Base-by-base conservation (phyloP, 179 eudicot genomes). In the Carnegiea gigantea region DNA sequence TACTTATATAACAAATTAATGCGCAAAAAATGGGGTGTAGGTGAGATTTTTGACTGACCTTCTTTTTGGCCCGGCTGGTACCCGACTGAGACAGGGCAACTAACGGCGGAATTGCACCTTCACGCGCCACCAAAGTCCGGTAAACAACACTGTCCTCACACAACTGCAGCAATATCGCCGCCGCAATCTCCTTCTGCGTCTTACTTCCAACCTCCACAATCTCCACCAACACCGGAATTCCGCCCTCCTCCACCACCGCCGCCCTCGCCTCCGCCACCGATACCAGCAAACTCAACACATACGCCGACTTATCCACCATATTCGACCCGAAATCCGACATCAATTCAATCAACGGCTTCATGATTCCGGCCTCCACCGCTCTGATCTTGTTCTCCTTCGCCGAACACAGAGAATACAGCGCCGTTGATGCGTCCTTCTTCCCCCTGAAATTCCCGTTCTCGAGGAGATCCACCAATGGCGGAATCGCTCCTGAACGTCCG, bases 251-350 rank as follows among this genome's bases (percentile, higher is more conserved):
- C 57, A 92, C 93, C 84, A 90, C 2, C 54, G 88, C 90, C 59
- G 85, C 81, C 84, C 88, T 89, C 2, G 92, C 97, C 68, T 91
- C 97, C 79, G 88, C 38, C 88, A 87, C 57, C 20, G 85, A 38
- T 26, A 86, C 86, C 86, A 94, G 13, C n/a, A 86, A 70, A 59
- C 92, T 87, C 85, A 92, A 14, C 21, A 95, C 98, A 60, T 86
- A 93, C 65, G 94, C 98, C 23, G 98, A 86, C 64, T 95, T 95
- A 54, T 95, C 98, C 80, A 95, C 97, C 98, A 95, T 95, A 13
- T 86, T 85, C 4, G 98, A 93, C 30, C 91, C 92, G 18, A 92
- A 86, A 86, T 95, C 98, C 62, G 97, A 88, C 98, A 95, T 92
- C 65, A 95, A 24, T 77, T 95, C 98, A 26, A 92, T 88, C 84